These are phyloP conservation scores for Mrakia hoshinonis DNA, from an alignment of 768 basidiomycete genomes.

Conservation along the genomic window DNA sequence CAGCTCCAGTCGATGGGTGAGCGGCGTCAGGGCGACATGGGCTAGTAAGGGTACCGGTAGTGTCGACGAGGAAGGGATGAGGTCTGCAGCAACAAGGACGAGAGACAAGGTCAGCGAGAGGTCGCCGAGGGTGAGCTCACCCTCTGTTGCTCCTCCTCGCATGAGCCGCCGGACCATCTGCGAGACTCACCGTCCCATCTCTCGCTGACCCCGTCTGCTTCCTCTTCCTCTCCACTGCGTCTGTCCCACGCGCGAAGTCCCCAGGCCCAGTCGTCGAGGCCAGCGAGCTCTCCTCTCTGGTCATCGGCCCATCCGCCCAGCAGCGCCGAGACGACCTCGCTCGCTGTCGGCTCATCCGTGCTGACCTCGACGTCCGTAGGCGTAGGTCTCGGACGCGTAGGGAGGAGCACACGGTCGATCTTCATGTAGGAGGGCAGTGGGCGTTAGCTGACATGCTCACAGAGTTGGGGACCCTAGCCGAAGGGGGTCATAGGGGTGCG, in stretches of 20 bases:
- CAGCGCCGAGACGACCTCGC: too few relatives aligned
- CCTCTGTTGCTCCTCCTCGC: background rate
- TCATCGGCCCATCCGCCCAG: too few relatives aligned
- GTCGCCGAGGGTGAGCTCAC: background rate
- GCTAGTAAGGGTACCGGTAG: background rate
- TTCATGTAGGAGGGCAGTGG: too few relatives aligned
- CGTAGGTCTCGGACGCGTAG: too few relatives aligned
- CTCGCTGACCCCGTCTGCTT: background rate
- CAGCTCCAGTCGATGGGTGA: background rate
- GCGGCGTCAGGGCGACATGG: slow-evolving; percentile 2
- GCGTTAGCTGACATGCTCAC: too few relatives aligned
- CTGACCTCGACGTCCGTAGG: too few relatives aligned
- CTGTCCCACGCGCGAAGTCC: background rate
- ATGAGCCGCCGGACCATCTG: too few relatives aligned
- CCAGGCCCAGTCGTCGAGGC: slow-evolving; percentile 1
- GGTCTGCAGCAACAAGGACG: slow-evolving; percentile 14
- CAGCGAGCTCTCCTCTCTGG: background rate
- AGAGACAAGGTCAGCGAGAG: background rate
- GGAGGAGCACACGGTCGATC: too few relatives aligned
- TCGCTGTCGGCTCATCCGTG: too few relatives aligned
- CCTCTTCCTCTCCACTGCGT: background rate
- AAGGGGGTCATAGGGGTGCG: too few relatives aligned
- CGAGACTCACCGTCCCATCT: slow-evolving; percentile 24
- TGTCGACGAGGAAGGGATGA: background rate
- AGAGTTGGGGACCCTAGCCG: too few relatives aligned